Base-by-base conservation (phyloP, 1,284 basidiomycete species). In the Rhodotorula sp. region DNA sequence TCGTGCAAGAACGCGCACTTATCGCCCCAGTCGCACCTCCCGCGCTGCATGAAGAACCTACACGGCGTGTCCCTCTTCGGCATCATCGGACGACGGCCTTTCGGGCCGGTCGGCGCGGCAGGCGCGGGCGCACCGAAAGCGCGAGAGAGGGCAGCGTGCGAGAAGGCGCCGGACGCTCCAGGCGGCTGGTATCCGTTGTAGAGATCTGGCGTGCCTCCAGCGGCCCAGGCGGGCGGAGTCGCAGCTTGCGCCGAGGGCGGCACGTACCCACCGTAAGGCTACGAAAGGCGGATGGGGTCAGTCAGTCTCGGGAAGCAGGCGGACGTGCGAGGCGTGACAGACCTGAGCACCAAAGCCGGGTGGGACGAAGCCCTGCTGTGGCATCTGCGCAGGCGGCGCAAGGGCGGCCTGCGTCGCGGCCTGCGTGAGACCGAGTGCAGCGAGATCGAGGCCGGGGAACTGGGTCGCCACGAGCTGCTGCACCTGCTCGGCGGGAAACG, bases 11-110 rank as follows among this genome's bases (percentile, higher is more conserved):
- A 75, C 46, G 53, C 49, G 61, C 74, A 76, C 46, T 54, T 50
- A 7, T 65, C 64, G 1, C 74, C 74, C 67, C 72, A 63, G 45
- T 74, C 72, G 63, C 74, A 76, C 12, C 74, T 67, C 5, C 50
- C 50, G 3, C 55, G 61, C 14, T n/a, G 49, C 17, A 50, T 46
- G 48, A 66, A 74, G 63, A 68, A 76, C 58, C 58, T 48, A 46
- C 74, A 74, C 60, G 41, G 41, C 16, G 25, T 34, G 17, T 55
- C 41, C 46, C 62, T 25, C 59, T 64, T 60, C 41, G 48, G 27
- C 34, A 44, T 25, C 52, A 34, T 12, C 41, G 34, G 34, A 5
- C 53, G 27, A n/a, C 16, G 14, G 19, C 42, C 21, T 12, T 16
- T 14, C 27, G 34, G 34, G 34, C 34, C 34, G 34, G 34, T 34